These are phyloP conservation scores for Leersia perrieri DNA, from an alignment of 176 grass and related monocot species.

Conservation along the genomic window DNA sequence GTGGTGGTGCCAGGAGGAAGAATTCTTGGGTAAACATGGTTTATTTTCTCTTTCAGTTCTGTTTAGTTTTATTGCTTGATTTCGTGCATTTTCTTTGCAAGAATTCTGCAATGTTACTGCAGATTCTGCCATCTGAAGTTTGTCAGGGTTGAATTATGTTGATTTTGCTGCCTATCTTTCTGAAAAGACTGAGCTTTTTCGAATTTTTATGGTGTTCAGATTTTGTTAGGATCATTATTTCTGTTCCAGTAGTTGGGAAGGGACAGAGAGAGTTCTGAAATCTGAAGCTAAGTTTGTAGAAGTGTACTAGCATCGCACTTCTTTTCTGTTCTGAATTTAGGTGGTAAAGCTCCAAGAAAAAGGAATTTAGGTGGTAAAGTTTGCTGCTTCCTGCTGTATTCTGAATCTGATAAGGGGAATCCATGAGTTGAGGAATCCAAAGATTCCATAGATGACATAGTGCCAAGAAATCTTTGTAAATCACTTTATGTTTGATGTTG, in stretches of 20 bases:
- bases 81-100: conserved; percentile 2
- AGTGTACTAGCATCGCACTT: background rate
- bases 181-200: background rate
- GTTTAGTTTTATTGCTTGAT: background rate
- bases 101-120: conserved; percentile 8
- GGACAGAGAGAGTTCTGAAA: background rate
- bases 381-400: background rate
- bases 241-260: background rate
- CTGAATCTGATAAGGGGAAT: background rate
- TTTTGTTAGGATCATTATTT: background rate
- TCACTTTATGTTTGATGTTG: background rate
- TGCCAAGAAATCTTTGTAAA: background rate
- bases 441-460: background rate
- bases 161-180: conserved; percentile 2
- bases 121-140: background rate
- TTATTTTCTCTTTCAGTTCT: background rate
- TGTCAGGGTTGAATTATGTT: background rate
- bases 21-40: conserved; percentile 39
- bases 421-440: background rate
- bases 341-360: no score
- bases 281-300: background rate
- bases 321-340: background rate
- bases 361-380: conserved; percentile 9
- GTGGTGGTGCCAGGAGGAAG: background rate
- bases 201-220: background rate